Evolutionary conservation across 176 grass and related monocot genomes (phyloP), one percentile per base, ranked within the genome.

Genomic region (Carex myosuroides): DNA sequence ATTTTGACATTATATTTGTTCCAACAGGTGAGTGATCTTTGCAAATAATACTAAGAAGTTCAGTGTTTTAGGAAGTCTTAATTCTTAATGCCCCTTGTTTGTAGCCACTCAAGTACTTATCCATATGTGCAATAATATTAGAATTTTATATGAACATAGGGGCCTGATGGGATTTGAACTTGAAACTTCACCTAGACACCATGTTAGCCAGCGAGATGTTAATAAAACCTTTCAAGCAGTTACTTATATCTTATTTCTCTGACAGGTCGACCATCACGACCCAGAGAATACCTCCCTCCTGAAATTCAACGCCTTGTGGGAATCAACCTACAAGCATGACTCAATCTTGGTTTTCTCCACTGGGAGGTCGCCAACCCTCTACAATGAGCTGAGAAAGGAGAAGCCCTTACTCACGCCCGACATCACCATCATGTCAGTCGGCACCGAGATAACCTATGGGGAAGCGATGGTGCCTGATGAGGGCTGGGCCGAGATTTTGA

Each of bases 341-440:
- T 98, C 91, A 26, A 29, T 98, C 0, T 63, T 98, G 20, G 88
- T 98, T 46, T 98, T 98, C 52, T 98, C 95, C 0, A 98, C 95
- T 1, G 95, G 95, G 63, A 90, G 95, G 70, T 89, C 95, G 0
- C 92, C 89, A 0, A 89, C 87, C 9, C 92, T 94, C 67, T 98
- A 98, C 88, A 90, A 85, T 67, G 65, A 89, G 61, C 79, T 98
- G 74, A 87, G 92, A 71, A 90, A 87, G 60, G 89, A 90, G 29
- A 98, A 98, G 53, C 95, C 95, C 53, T 53, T 98, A 68, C 63
- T 98, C 55, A 93, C 90, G 3, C 95, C 95, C 0, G 95, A 98
- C 79, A 91, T 98, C 76, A 95, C 92, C 18, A 93, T 98, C 70
- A 95, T 93, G 91, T 98, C 95, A 24, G 95, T 98, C 4, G 95